These are phyloP conservation scores for Vairimorpha ceranae DNA, from an alignment of 371 early-diverging fungal genomes.

Conservation along the genomic window DNA sequence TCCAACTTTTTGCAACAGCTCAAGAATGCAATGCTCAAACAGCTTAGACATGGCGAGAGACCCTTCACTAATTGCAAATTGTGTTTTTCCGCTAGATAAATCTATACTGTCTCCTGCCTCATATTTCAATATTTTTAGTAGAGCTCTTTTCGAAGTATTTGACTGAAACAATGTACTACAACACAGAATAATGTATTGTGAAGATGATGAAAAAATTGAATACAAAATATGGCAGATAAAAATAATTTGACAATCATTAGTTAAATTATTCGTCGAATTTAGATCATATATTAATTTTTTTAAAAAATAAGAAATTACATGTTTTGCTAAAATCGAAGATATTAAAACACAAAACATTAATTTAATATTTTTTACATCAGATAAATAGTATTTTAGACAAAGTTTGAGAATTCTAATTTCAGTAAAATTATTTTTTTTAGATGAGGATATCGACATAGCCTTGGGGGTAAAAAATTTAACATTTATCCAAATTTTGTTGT, in stretches of 20 bases:
- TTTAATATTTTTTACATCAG: neutral
- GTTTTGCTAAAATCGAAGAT: neutral
- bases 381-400: neutral
- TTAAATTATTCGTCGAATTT: neutral
- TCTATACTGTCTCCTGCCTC: neutral
- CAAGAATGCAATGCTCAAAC: neutral
- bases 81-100: conserved; percentile 8
- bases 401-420: neutral
- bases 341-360: neutral
- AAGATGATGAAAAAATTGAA: neutral
- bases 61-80: conserved; percentile 14
- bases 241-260: neutral
- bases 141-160: neutral
- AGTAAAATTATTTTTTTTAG: neutral
- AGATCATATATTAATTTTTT: neutral
- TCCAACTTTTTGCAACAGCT: neutral
- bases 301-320: neutral
- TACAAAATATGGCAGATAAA: neutral
- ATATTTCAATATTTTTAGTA: neutral
- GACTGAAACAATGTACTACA: neutral
- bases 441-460: neutral
- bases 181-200: neutral
- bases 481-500: neutral
- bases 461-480: neutral
- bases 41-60: conserved; percentile 16